Base-by-base conservation (phyloP, 148 eudicot species). In the Amaranthus cruentus region DNA sequence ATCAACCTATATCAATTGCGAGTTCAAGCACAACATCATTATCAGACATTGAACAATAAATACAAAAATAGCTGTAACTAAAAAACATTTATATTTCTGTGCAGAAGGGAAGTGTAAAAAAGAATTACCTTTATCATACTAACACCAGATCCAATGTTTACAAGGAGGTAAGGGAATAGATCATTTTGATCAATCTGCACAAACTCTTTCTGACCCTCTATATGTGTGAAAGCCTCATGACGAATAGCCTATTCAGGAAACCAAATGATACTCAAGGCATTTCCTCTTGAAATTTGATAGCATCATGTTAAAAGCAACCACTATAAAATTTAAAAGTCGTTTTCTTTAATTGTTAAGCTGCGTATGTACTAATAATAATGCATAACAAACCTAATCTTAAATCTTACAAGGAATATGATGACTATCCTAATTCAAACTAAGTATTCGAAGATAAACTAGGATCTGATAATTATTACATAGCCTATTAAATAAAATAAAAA, bases 221-320 rank as follows among this genome's bases (percentile, higher is more conserved):
- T 91, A 81, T 95, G 98, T 1, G 96, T 91, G 68, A 91, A 95
- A 69, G 98, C 98, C 87, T 95, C 97, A 79, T 95, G 98, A 74
- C 98, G 93, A 71, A 95, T 95, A 54, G 98, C 97, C 98, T 94
- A 52, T 68, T 9, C 18, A 73, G 55, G 71, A 49, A 61, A 67
- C 42, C 43, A 61, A 64, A 46, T 10, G 60, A 60, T 38, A 81
- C 43, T 55, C 47, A 38, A 21, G 12, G 59, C 42, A 21, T 49
- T 48, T 14, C 38, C 4, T 13, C 21, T 46, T 68, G 54, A 48
- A 61, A 46, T 9, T 70, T 65, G 47, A 54, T 46, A 47, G 38
- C 38, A 28, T 28, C 38, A 28, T 28, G 38, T 28, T 28, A 28
- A 28, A 28, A 28, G 38, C 38, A 28, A 28, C 38, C 38, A 28